Base-by-base conservation (phyloP, 768 basidiomycete species). In the Mycena galopus region DNA sequence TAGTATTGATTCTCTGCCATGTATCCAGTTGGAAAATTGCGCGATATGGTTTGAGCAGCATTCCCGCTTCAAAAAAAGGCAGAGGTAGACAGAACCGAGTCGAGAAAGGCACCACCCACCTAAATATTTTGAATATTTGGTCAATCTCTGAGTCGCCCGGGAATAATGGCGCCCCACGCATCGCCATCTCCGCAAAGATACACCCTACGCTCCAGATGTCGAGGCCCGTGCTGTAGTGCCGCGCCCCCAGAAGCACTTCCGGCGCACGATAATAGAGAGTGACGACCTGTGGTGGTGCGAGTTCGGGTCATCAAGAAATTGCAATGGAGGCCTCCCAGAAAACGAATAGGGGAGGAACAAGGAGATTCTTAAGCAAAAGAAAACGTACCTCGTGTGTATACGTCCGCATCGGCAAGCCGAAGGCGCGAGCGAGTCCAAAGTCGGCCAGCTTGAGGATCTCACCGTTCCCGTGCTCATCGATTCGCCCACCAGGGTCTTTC, bases 161-260 rank as follows among this genome's bases (percentile, higher is more conserved):
- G 88, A 99, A 99, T 11, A 98, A 87, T 3, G 97, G 90, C 79
- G 91, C 81, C 76, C 94, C 94, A 72, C 91, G 89, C 93, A 96
- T 95, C 59, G 96, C 93, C 97, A 99, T 98, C 85, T 99, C 98
- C 19, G 97, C 97, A 79, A 98, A 96, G 80, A 99, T 99, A 79
- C 97, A 98, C 0, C 94, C 98, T 19, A 99, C 97, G 21, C 96
- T 97, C 98, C 98, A 99, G 96, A 98, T 98, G 84, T 99, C 98
- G 78, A 99, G 93, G 4, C 96, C 95, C 2, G 98, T 99, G 25
- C 95, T 93, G 84, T 99, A 99, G 81, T 99, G 96, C 55, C 97
- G 91, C 5, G 95, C 93, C 25, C 97, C 97, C 3, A 99, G 92
- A 21, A 99, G 86, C 64, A 99, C 97, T 81, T 99, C 98, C 3